Conservation (phyloP, 1,139 yeast genomes). For the Hemisphaericaspora xylofermentans region DNA sequence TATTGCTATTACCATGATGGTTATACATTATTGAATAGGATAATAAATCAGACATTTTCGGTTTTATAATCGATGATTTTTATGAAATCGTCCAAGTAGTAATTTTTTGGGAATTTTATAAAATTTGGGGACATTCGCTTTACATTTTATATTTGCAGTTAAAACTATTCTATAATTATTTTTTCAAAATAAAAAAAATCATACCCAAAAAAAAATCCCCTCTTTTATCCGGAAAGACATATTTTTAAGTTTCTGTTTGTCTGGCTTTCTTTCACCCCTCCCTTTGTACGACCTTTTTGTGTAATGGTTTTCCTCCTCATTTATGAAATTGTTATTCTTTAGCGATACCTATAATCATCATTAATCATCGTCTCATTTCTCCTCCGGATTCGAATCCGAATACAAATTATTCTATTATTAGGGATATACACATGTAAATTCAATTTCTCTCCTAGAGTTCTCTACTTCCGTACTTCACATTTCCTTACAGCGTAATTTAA, state of each 20-base stretch:
- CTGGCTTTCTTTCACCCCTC: neutral
- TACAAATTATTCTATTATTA: too few relatives aligned
- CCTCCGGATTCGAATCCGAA: too few relatives aligned
- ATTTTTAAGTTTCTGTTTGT: neutral
- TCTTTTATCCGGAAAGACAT: slow-evolving; percentile 5
- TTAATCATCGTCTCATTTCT: too few relatives aligned
- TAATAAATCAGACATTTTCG: slow-evolving; percentile 26
- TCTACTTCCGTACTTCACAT: too few relatives aligned
- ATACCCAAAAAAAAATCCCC: slow-evolving; percentile 4
- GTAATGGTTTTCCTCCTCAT: slow-evolving; percentile 3
- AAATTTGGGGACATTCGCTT: neutral
- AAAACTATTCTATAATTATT: neutral
- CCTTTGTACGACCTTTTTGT: neutral
- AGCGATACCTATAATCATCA: neutral
- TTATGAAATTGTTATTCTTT: neutral
- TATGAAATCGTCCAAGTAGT: too few relatives aligned
- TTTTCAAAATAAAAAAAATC: neutral
- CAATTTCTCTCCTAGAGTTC: too few relatives aligned
- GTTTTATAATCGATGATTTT: too few relatives aligned
- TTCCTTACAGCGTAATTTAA: too few relatives aligned
- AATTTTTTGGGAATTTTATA: neutral
- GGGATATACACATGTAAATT: too few relatives aligned
- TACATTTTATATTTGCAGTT: neutral
- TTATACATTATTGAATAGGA: slow-evolving; percentile 36
- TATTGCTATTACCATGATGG: slow-evolving; percentile 9